Evolutionary conservation across 2,329 filamentous ascomycete genomes (phyloP).

Genomic region (Fusarium sp.): DNA sequence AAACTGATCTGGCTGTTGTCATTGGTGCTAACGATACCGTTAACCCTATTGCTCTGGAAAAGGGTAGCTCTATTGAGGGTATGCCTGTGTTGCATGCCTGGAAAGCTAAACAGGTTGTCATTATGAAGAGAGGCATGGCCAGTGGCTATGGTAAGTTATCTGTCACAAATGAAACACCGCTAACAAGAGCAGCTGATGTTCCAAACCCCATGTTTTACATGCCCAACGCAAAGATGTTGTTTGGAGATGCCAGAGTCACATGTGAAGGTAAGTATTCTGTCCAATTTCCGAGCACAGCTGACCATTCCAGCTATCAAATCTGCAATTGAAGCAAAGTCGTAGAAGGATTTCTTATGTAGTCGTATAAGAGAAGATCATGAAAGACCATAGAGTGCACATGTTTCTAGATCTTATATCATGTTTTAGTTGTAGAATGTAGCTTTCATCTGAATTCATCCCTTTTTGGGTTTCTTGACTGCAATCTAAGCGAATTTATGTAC

Average conservation of each 20-base stretch:
- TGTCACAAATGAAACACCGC: neutral
- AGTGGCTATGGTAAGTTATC: slow-evolving; percentile 79
- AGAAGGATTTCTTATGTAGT: slow-evolving; percentile 32
- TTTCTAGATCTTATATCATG: slow-evolving; percentile 40
- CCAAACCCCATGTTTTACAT: slow-evolving; percentile 95
- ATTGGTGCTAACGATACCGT: slow-evolving; percentile 95
- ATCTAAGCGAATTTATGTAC: slow-evolving; percentile 49
- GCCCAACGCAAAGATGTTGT: slow-evolving; percentile 90
- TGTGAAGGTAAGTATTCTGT: slow-evolving; percentile 76
- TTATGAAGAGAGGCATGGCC: slow-evolving; percentile 93
- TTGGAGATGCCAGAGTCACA: slow-evolving; percentile 87
- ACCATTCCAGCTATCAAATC: slow-evolving; percentile 56
- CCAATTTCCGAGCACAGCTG: slow-evolving; percentile 20
- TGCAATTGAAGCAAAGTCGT: slow-evolving; percentile 53
- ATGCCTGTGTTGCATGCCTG: slow-evolving; percentile 94
- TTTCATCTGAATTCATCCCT: slow-evolving; percentile 32
- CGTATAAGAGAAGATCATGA: slow-evolving; percentile 21
- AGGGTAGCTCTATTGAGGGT: slow-evolving; percentile 85
- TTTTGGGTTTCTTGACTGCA: slow-evolving; percentile 27
- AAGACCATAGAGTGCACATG: slow-evolving; percentile 39
- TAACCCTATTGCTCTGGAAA: slow-evolving; percentile 88
- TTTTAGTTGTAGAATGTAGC: slow-evolving; percentile 22
- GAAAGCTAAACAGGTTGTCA: slow-evolving; percentile 93
- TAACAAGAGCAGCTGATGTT: slow-evolving; percentile 74
- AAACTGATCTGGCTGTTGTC: slow-evolving; percentile 88